Percentiles rank a stretch among this genome's conserved stretches.
Evolutionary conservation across 176 grass and related monocot species (phyloP).

Genomic region (Stipa capillata): DNA sequence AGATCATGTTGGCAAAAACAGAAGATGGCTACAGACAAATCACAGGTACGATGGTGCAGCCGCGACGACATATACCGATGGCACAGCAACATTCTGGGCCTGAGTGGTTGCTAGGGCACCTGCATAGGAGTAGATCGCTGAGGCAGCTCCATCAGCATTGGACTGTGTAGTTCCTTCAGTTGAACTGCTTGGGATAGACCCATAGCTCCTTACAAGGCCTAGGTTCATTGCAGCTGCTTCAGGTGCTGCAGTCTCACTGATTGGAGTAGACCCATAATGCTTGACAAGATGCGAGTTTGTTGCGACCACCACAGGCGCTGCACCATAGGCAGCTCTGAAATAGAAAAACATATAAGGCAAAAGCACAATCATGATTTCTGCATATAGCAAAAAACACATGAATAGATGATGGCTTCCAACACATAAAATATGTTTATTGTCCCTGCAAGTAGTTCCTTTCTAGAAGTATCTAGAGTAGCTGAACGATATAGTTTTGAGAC

Average conservation of each 20-base stretch:
- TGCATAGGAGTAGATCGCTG: not conserved
- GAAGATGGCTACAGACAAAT: not conserved
- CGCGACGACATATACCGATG: not conserved
- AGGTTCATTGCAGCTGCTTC: not conserved
- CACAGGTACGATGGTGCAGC: not conserved
- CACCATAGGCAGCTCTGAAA: slow-evolving; percentile 14
- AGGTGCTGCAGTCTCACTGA: not conserved
- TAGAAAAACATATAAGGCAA: not conserved
- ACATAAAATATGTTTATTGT: not conserved
- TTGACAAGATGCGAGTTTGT: slow-evolving; percentile 12
- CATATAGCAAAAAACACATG: not conserved
- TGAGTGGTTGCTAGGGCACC: not conserved
- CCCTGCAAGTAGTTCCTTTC: not conserved
- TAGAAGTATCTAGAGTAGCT: not conserved
- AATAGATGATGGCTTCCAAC: not conserved
- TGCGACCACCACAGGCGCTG: not conserved
- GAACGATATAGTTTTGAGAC: not conserved
- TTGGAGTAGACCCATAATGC: not conserved
- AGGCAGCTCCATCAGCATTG: not conserved
- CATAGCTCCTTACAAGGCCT: not conserved
- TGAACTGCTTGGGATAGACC: not conserved
- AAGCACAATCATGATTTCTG: not conserved
- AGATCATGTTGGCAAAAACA: not conserved
- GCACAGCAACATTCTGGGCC: not conserved
- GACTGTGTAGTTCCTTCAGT: not conserved